Base-by-base conservation (phyloP, 2,329 filamentous ascomycete genomes). In the Fusarium haematococcum region DNA sequence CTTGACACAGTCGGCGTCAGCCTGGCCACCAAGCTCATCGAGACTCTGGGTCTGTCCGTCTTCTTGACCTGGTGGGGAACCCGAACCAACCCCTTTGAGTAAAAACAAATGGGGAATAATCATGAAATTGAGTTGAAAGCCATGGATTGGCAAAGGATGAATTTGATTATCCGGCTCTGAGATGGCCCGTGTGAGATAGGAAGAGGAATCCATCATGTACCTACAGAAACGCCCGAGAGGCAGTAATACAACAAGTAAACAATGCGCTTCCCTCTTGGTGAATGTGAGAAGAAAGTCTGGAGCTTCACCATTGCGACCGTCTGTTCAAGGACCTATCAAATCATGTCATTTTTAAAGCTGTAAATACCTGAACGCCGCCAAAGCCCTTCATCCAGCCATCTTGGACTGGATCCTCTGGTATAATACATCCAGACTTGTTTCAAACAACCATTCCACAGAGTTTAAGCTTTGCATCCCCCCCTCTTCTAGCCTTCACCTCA, bases 1-100 rank as follows among this genome's bases (percentile, higher is more conserved):
- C 85, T 97, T 68, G 96, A 98, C 85, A 96, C 94, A 73, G 91
- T 98, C 77, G 95, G 94, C 78, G 93, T 98, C 76, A 94, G 93
- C 81, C 91, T 93, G 73, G 86, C 97, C 60, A 93, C 94, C 81
- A 95, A 97, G 86, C 86, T 97, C 78, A 90, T 98, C 78, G 97
- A 98, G 91, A 98, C 97, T 4, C 91, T 98, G 69, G 97, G 96
- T 75, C 90, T 98, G 68, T 95, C 93, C 74, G 83, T 98, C 80
- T 95, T 98, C 90, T 89, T 98, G 79, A 98, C 95, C 82, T 98
- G 94, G 93, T 98, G 96, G 96, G 96, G 96, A 81, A 98, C 96
- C 81, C 93, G 94, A 82, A 97, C 95, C 86, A 96, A 95, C 88
- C 95, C 95, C 70, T 97, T 98, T 85, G 91, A 95, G 81, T 95